Evolutionary conservation across 768 basidiomycete species (phyloP), one percentile per base, ranked within the genome.

Genomic region (Tylopilus rubrobrunneus): DNA sequence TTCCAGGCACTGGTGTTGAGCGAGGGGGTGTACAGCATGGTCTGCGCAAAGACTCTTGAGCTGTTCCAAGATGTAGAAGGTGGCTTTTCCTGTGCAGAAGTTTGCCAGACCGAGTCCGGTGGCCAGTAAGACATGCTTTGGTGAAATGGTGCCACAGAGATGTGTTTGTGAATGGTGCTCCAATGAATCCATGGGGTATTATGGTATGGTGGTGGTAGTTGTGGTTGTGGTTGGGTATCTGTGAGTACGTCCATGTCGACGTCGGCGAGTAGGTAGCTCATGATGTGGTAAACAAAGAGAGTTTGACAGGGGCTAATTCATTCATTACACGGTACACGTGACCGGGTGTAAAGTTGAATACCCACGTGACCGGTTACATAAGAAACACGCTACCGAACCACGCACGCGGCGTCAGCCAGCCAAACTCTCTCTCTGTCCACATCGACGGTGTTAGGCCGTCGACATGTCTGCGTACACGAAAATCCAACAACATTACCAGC

Each of bases 371-470:
- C 4, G 0, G 12, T 67, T 67, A 67, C 44, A 31, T 69, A 67
- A 67, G 49, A 58, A 53, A 70, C 68, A 71, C 68, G 68, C 62
- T 49, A 23, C 19, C 45, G 19, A 48, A 39, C 31, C 49, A 39
- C n/a, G 47, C 63, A 61, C 59, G 58, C 59, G 55, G 51, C 17
- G 60, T 56, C 52, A 66, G 63, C 58, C 59, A 54, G n/a, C 37
- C n/a, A 19, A 39, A n/a, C 56, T 29, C 48, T 42, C 25, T 45
- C 46, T 56, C 23, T 41, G 28, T 47, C 36, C 5, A 33, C 51
- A 52, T 51, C 58, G 61, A 62, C 69, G 34, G 77, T 75, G 77
- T 78, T 78, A 78, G 77, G 77, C 77, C 77, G 66, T 60, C 61
- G 62, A 56, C 60, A 72, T 70, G 71, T 74, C 74, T 60, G 62